Evolutionary conservation across 768 basidiomycete genomes (phyloP), one percentile per base, ranked within the genome.

Genomic region (Suillus ampliporus): DNA sequence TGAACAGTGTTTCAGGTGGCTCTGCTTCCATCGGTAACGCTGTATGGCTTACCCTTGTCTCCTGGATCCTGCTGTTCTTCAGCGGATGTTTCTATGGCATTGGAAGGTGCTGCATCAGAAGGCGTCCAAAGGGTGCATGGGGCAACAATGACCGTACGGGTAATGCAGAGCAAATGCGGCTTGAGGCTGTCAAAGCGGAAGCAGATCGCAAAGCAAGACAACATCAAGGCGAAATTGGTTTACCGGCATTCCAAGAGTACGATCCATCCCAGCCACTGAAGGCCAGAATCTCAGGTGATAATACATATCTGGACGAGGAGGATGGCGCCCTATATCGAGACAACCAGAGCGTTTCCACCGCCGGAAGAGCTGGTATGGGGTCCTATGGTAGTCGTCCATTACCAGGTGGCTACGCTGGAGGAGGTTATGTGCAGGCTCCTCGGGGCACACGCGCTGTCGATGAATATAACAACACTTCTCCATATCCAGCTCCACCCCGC

Each of bases 41-140:
- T 23, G 85, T 96, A 47, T 98, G 96, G 96, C 79, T 98, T 51
- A 94, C 93, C 3, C 85, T 98, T 38, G 90, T 86, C 2, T 92
- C 94, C 1, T 95, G 91, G 85, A 28, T 96, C 19, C 79, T 95
- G 21, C 81, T 98, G 47, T 94, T 95, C 83, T 90, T 97, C 76
- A 90, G 91, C 50, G 92, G 94, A 14, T 97, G 94, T 74, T 89
- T 94, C 79, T 97, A 87, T 71, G 84, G 89, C 3, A 69, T 94
- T 44, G 95, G 96, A 17, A 83, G 91, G 62, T 95, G 95, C 67
- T 97, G 95, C 71, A 83, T 94, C n/a, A 80, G 78, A 38, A 84
- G 84, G 34, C 84, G 87, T 56, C 72, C 75, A 35, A 75, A 74
- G 50, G 79, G 79, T 38, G 79, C 79, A 68, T 78, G 79, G 53